Percentiles rank a stretch among this genome's conserved stretches.
Evolutionary conservation across 78 protist species (phyloP).

Genomic region (slime mould (Dictyostelium discoideum)): DNA sequence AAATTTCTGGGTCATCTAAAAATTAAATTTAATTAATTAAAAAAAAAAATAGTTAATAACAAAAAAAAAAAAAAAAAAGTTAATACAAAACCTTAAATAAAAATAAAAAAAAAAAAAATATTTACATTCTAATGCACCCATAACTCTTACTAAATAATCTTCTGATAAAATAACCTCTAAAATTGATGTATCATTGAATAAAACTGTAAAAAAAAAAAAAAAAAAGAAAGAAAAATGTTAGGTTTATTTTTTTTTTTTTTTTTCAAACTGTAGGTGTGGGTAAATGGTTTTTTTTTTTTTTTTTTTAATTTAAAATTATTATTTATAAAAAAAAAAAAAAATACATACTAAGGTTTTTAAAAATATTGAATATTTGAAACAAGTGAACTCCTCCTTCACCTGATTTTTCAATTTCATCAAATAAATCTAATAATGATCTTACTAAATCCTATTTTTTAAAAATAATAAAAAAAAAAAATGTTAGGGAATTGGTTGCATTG

Average conservation of each 20-base stretch:
- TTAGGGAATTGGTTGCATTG: neutral
- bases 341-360: constrained; percentile 75
- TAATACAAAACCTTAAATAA: neutral
- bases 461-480: neutral
- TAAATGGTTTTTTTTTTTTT: neutral
- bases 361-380: constrained; percentile 55
- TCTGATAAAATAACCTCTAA: constrained; percentile 83
- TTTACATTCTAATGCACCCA: constrained; percentile 92
- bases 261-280: no score
- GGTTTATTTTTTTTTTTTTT: neutral
- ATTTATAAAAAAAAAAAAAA: neutral
- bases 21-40: no score
- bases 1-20: constrained; percentile 89
- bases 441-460: constrained; percentile 70
- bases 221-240: neutral
- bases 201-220: neutral
- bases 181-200: constrained; percentile 80
- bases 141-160: constrained; percentile 64
- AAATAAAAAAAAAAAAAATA: neutral
- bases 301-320: no score
- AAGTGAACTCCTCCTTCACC: constrained; percentile 18
- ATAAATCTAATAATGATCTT: constrained; percentile 60
- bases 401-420: constrained; percentile 66
- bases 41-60: neutral
- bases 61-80: neutral